A percentile compares a stretch with the other conserved stretches of the same genome.
Evolutionary conservation across 495 filamentous ascomycete species (phyloP).

Genomic region (Aspergillus haitiensis): DNA sequence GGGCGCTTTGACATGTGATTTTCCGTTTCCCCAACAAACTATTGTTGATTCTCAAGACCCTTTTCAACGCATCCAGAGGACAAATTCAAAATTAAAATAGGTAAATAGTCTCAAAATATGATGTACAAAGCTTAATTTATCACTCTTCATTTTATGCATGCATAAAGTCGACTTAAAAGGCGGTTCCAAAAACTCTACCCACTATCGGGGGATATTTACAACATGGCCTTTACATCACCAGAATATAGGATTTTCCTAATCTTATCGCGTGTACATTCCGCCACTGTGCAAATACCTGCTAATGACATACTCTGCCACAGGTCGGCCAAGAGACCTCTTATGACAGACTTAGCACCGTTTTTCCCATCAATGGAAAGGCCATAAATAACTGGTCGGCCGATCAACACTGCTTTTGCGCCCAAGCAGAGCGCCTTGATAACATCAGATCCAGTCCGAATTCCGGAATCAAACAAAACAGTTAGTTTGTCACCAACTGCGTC

Average conservation of each 20-base stretch:
- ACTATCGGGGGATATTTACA: constrained; percentile 23
- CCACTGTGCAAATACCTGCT: constrained; percentile 53
- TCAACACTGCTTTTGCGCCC: constrained; percentile 84
- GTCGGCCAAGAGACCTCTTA: constrained; percentile 59
- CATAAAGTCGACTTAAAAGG: neutral
- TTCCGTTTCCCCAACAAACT: constrained; percentile 21
- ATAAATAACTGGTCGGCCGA: constrained; percentile 84
- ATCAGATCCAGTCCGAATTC: constrained; percentile 60
- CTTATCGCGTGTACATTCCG: constrained; percentile 51
- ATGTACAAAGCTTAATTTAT: neutral
- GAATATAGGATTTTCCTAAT: constrained; percentile 54
- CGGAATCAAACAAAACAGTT: constrained; percentile 65
- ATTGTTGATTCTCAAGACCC: neutral
- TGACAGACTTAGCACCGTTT: constrained; percentile 57
- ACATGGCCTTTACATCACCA: constrained; percentile 51
- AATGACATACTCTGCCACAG: constrained; percentile 61
- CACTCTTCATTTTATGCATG: neutral
- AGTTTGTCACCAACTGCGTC: constrained; percentile 55
- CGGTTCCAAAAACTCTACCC: neutral
- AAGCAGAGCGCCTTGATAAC: constrained; percentile 85
- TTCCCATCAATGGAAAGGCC: constrained; percentile 66
- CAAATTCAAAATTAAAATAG: neutral
- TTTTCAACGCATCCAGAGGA: neutral
- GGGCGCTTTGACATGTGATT: constrained; percentile 25
- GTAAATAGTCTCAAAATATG: too few relatives aligned